Conservation (phyloP, 352 stramenopile species). For the Thalassiosira allenii region DNA sequence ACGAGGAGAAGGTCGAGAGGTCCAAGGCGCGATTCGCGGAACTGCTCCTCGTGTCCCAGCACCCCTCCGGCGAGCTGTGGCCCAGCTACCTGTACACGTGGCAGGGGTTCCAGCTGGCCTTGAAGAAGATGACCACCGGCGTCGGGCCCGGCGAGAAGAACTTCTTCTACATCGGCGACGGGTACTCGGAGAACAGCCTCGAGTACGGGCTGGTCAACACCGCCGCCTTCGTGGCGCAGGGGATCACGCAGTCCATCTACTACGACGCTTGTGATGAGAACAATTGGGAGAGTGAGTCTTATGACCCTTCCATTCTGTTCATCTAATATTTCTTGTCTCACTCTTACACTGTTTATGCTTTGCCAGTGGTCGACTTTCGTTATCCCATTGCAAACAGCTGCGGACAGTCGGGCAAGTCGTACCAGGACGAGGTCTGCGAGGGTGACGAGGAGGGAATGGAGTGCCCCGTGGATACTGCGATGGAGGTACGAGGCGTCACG, state of each 20-base stretch:
- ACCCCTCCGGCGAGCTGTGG: conserved; percentile 45
- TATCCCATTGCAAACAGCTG: conserved; percentile 65
- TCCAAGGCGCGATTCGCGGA: conserved; percentile 25
- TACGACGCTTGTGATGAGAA: conserved; percentile 72
- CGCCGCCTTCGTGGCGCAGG: conserved; percentile 57
- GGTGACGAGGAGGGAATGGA: conserved; percentile 45
- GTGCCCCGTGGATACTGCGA: conserved; percentile 63
- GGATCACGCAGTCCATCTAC: conserved; percentile 54
- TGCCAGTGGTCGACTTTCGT: conserved; percentile 53
- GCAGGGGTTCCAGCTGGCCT: conserved; percentile 36
- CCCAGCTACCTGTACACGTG: conserved; percentile 60
- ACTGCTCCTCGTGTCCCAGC: conserved; percentile 39
- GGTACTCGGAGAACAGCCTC: conserved; percentile 27
- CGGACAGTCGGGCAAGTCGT: conserved; percentile 48
- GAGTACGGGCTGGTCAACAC: conserved; percentile 59
- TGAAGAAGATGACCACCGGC: conserved; percentile 59
- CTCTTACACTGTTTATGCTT: no score
- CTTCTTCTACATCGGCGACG: conserved; percentile 25
- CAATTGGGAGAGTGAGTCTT: conserved; percentile 64
- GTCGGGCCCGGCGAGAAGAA: conserved; percentile 48
- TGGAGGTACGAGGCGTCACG: conserved; percentile 66
- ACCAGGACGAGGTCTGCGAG: conserved; percentile 64
- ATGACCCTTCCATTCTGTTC: no score
- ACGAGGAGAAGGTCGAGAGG: conserved; percentile 18
- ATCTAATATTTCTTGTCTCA: no score